A percentile compares a stretch with the other conserved stretches of the same genome.
phyloP scores from a whole-genome alignment of 306 rosid genomes.

The Prunus padus region DNA sequence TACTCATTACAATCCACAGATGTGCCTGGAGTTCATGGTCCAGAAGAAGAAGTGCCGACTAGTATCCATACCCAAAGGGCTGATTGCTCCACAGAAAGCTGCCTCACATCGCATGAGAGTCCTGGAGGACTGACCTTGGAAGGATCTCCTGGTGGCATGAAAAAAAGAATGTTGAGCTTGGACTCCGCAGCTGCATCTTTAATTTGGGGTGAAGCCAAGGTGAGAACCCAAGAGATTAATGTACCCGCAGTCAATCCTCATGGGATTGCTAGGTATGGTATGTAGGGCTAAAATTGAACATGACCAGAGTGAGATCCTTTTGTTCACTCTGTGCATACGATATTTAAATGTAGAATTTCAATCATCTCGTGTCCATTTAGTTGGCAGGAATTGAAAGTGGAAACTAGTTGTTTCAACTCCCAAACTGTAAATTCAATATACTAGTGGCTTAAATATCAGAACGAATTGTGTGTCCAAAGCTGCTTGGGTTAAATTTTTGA shows the following conservation, averaged over 20 bases:
- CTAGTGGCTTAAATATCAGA: constrained; percentile 28
- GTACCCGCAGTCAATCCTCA: constrained; percentile 57
- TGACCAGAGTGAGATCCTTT: constrained; percentile 25
- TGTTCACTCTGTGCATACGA: constrained; percentile 31
- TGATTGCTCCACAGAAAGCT: constrained; percentile 95
- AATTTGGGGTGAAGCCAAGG: constrained; percentile 76
- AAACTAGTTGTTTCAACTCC: constrained; percentile 39
- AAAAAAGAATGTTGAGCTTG: constrained; percentile 55
- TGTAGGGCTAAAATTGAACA: constrained; percentile 44
- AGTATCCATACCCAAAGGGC: constrained; percentile 60
- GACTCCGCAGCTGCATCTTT: constrained; percentile 59
- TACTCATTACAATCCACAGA: constrained; percentile 55
- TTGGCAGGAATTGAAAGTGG: constrained; percentile 38
- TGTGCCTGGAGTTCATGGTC: constrained; percentile 45
- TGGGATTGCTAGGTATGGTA: constrained; percentile 61
- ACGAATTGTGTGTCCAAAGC: constrained; percentile 26
- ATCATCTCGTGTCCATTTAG: constrained; percentile 28
- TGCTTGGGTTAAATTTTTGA: no score
- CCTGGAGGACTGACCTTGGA: constrained; percentile 70
- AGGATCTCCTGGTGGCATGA: constrained; percentile 65
- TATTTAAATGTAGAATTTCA: constrained; percentile 21
- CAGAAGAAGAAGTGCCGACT: constrained; percentile 54
- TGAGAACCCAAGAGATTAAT: constrained; percentile 67
- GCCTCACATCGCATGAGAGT: constrained; percentile 89
- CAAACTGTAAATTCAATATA: constrained; percentile 53